These are phyloP conservation scores for Glomus cerebriforme DNA, from an alignment of 192 early-diverging fungal genomes.

Conservation along the genomic window DNA sequence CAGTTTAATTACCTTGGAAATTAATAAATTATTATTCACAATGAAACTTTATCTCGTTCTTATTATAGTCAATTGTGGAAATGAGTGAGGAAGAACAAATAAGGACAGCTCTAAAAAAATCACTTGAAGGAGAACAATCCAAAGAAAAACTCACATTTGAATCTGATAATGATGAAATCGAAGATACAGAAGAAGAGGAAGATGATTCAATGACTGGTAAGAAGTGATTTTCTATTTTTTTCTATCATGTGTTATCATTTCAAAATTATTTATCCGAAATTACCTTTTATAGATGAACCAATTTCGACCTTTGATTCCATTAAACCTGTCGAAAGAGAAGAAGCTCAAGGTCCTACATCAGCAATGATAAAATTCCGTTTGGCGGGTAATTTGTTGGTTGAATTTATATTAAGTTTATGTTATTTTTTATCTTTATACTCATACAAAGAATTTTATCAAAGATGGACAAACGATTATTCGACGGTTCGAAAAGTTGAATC, in stretches of 20 bases:
- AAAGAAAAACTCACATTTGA: not conserved
- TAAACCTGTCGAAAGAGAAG: slow-evolving; percentile 10
- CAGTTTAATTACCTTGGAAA: no score
- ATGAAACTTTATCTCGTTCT: not conserved
- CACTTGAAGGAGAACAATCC: slow-evolving; percentile 49
- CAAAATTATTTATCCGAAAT: not conserved
- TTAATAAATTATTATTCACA: not conserved
- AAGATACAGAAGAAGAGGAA: slow-evolving; percentile 23
- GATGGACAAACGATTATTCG: slow-evolving; percentile 79
- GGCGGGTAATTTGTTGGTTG: not conserved
- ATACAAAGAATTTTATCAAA: slow-evolving; percentile 49
- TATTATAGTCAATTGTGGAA: slow-evolving; percentile 38
- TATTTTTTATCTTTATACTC: not conserved
- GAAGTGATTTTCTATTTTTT: no score
- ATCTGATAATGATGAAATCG: slow-evolving; percentile 18
- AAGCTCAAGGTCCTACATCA: not conserved
- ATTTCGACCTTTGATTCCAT: slow-evolving; percentile 17
- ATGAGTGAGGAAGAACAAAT: slow-evolving; percentile 92
- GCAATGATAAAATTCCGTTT: slow-evolving; percentile 28
- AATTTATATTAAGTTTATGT: not conserved
- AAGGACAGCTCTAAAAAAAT: slow-evolving; percentile 79
- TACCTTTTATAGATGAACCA: not conserved
- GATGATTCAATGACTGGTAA: slow-evolving; percentile 26
- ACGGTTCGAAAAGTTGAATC: slow-evolving; percentile 73
- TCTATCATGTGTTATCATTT: not conserved